phyloP scores from a whole-genome alignment of 2,329 filamentous ascomycete genomes.

The Biscogniauxia mediterranea region DNA sequence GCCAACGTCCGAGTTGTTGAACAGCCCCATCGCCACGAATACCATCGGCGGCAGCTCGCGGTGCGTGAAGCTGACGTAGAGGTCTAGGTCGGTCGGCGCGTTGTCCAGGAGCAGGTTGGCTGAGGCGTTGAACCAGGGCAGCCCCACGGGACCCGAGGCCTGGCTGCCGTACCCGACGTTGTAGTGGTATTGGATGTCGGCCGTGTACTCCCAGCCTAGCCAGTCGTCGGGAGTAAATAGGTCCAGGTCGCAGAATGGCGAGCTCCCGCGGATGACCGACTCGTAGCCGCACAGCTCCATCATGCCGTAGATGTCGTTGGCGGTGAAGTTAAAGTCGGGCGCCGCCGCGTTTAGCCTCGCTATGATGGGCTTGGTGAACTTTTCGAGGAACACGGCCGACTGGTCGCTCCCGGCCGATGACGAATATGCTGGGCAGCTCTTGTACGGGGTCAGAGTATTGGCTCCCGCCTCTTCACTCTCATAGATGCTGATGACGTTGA shows the following conservation, averaged over 20 bases:
- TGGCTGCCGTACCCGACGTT: constrained; percentile 64
- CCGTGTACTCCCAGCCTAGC: constrained; percentile 65
- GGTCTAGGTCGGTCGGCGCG: constrained; percentile 46
- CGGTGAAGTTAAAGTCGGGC: constrained; percentile 61
- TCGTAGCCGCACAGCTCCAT: constrained; percentile 67
- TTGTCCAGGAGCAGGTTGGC: constrained; percentile 45
- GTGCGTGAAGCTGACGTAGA: constrained; percentile 69
- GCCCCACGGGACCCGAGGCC: constrained; percentile 57
- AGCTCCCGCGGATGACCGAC: constrained; percentile 60
- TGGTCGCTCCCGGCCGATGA: constrained; percentile 56
- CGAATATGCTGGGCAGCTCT: constrained; percentile 62
- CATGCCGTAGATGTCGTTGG: constrained; percentile 62
- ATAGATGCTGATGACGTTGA: constrained; percentile 53
- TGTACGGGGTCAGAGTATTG: constrained; percentile 62
- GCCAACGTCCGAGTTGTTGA: constrained; percentile 63
- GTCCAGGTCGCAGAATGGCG: constrained; percentile 58
- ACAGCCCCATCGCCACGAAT: constrained; percentile 64
- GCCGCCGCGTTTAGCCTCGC: constrained; percentile 52
- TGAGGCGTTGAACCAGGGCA: constrained; percentile 66
- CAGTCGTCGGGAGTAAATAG: constrained; percentile 62
- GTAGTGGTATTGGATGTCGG: constrained; percentile 63
- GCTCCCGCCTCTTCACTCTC: constrained; percentile 58
- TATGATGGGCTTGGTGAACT: constrained; percentile 61
- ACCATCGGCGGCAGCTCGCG: constrained; percentile 67
- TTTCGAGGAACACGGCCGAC: constrained; percentile 47